Base-by-base conservation (phyloP, 2,329 filamentous ascomycete genomes). In the Orbilia blumenaviensis region DNA sequence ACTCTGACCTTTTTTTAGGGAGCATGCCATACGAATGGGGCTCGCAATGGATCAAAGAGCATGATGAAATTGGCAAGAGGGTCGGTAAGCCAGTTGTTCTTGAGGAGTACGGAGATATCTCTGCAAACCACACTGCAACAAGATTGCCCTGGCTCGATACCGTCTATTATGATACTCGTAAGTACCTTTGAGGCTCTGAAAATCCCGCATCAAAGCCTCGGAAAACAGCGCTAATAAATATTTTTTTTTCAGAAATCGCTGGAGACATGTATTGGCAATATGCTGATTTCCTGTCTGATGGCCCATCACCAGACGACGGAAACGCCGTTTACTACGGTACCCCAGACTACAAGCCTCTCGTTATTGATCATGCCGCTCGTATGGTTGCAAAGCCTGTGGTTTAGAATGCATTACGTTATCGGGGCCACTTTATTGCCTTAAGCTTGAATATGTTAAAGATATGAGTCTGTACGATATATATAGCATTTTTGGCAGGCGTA, bases 11-110 rank as follows among this genome's bases (percentile, higher is more conserved):
- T 29, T 21, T 18, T 38, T 3, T 48, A 82, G 81, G 82, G 83
- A 81, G 83, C 25, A 81, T 81, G 2, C 78, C 78, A n/a, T 80
- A 83, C 66, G 78, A 80, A 21, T 84, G 83, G 81, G 85, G 85
- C 7, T 83, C 83, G 52, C 63, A 77, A 12, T 86, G 85, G 85
- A 82, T 85, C 62, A 78, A 78, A 8, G 81, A 83, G 5, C 85
- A 86, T 69, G 84, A 81, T 21, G 81, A 78, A 1, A 81, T 82
- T 6, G 84, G 83, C 66, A 78, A 77, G 41, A 81, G 80, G 0
- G 80, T 80, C 2, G 83, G 82, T 42, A 85, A 84, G 78, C 81
- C 83, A 0, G 83, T 83, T 63, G 77, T 85, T 3, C 80, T 84
- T 7, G 84, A 85, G 67, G 84, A 84, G 61, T 84, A 84, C 16